Evolutionary conservation across 805 yeast genomes (phyloP).

Genomic region (Myxozyma vanderwaltii): DNA sequence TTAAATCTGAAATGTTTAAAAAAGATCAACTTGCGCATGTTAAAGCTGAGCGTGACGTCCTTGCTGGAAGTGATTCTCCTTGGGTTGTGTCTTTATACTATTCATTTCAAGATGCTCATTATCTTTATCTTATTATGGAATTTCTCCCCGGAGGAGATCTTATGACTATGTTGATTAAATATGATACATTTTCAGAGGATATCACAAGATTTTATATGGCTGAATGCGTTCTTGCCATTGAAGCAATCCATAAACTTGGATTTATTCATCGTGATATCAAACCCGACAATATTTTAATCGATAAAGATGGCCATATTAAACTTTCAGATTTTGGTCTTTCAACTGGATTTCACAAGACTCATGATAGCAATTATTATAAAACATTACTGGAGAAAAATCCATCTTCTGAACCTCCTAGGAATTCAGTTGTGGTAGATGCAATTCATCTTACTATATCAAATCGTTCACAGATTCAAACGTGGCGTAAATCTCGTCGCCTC

Average conservation of each 20-base stretch:
- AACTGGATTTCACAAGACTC: constrained; percentile 93
- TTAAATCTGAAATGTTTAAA: constrained; percentile 90
- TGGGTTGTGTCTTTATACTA: constrained; percentile 85
- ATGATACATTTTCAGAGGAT: constrained; percentile 93
- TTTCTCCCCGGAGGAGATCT: constrained; percentile 82
- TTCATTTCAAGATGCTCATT: constrained; percentile 77
- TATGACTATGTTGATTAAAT: constrained; percentile 94
- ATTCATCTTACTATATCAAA: constrained; percentile 94
- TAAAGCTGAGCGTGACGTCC: constrained; percentile 92
- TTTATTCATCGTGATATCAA: constrained; percentile 96
- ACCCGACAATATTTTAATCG: constrained; percentile 92
- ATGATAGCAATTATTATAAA: constrained; percentile 82
- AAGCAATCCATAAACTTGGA: constrained; percentile 88
- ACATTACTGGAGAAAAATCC: constrained; percentile 67
- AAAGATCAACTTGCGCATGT: constrained; percentile 95
- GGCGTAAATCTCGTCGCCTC: constrained; percentile 87
- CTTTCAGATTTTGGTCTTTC: constrained; percentile 76
- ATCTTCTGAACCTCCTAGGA: constrained; percentile 50
- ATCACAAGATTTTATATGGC: constrained; percentile 89
- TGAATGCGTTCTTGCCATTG: constrained; percentile 92
- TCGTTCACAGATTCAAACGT: constrained; percentile 91
- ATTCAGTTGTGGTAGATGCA: constrained; percentile 88
- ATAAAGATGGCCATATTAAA: constrained; percentile 71
- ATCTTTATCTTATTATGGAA: constrained; percentile 78
- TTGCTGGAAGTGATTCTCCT: constrained; percentile 86